Evolutionary conservation across 305 asterid species (phyloP).

Genomic region (Fraxinus ornus): DNA sequence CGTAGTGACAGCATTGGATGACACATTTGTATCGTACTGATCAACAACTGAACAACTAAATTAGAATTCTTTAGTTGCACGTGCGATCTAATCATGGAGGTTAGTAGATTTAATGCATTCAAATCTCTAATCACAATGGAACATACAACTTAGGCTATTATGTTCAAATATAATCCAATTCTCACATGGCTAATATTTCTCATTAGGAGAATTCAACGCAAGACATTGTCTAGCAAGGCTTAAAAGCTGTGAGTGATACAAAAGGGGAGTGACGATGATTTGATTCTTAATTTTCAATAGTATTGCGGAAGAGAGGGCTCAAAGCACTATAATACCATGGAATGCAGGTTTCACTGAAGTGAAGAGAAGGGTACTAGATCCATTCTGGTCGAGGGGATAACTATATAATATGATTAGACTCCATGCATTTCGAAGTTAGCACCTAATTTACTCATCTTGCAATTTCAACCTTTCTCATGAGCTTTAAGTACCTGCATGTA

Average conservation of each 20-base stretch:
- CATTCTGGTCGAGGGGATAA: background rate
- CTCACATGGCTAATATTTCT: background rate
- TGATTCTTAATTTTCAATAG: no score
- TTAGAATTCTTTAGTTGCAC: background rate
- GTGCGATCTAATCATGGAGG: background rate
- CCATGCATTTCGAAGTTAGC: background rate
- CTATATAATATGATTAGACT: background rate
- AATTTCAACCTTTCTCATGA: background rate
- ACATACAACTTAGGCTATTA: background rate
- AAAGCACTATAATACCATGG: background rate
- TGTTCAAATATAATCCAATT: background rate
- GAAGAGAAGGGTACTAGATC: background rate
- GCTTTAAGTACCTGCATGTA: constrained; percentile 28
- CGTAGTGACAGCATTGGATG: background rate
- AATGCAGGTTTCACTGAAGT: background rate
- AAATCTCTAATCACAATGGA: background rate
- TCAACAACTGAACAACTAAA: background rate
- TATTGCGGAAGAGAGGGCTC: background rate
- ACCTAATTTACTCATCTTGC: background rate
- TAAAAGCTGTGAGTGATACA: no score
- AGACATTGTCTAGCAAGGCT: background rate
- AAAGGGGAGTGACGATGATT: no score
- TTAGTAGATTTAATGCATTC: background rate
- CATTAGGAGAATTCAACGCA: background rate
- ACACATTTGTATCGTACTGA: background rate